Evolutionary conservation across 2,329 filamentous ascomycete genomes (phyloP).

Genomic region (Alternaria consortialis): DNA sequence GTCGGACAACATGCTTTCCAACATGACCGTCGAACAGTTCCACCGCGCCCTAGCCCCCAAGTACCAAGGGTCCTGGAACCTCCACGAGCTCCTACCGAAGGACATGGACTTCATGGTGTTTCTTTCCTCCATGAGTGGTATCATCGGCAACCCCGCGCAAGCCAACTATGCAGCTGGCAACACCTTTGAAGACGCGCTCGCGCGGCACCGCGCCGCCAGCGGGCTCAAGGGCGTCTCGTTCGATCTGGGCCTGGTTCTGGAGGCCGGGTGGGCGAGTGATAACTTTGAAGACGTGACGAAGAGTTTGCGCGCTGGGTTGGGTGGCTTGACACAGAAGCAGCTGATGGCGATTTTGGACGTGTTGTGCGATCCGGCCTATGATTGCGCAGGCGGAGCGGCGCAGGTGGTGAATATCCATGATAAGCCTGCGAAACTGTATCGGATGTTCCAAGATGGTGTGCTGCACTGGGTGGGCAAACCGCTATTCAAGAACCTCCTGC

Average conservation of each 20-base stretch:
- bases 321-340: slow-evolving; percentile 16
- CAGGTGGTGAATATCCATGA: slow-evolving; percentile 17
- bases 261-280: slow-evolving; percentile 15
- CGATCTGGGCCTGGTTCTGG: slow-evolving; percentile 11
- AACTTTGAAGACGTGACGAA: slow-evolving; percentile 16
- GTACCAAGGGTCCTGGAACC: slow-evolving; percentile 29
- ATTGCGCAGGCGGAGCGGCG: slow-evolving; percentile 3
- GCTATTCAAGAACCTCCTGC: slow-evolving; percentile 15
- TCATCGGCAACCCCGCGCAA: slow-evolving; percentile 26
- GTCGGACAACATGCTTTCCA: slow-evolving; percentile 13
- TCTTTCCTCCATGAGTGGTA: slow-evolving; percentile 28
- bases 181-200: slow-evolving; percentile 16
- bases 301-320: slow-evolving; percentile 13
- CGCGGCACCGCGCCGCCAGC: slow-evolving; percentile 10
- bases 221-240: slow-evolving; percentile 16
- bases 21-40: slow-evolving; percentile 9
- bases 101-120: slow-evolving; percentile 29
- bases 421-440: slow-evolving; percentile 15
- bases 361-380: slow-evolving; percentile 12
- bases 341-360: slow-evolving; percentile 16
- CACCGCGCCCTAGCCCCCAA: slow-evolving; percentile 9
- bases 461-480: slow-evolving; percentile 15
- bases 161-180: slow-evolving; percentile 34
- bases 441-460: slow-evolving; percentile 15
- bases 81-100: slow-evolving; percentile 25